Base-by-base conservation (phyloP, 2,329 filamentous ascomycete species). In the Chrysoporthe austroafricana region DNA sequence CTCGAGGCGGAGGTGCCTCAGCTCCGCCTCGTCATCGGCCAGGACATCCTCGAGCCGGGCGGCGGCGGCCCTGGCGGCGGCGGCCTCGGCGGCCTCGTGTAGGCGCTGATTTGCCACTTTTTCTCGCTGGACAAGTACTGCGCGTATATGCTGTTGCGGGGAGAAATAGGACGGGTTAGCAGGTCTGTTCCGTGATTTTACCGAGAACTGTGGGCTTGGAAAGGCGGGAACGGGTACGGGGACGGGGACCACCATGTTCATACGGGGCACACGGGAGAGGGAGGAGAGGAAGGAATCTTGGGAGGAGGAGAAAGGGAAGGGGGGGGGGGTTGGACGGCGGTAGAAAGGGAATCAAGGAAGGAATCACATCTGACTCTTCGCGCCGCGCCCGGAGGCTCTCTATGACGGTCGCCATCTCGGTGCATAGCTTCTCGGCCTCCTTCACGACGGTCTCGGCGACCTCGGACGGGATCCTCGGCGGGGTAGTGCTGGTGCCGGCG, bases 1-100 rank as follows among this genome's bases (percentile, higher is more conserved):
- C 73, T 86, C 85, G 69, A 91, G 86, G 67, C 87, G 85, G 54
- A 89, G 82, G 74, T 87, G 87, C 57, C 85, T 82, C 39, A 90
- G 81, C 74, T 90, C 87, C 52, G 86, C 84, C 70, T 89, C 85
- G 73, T 85, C 84, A 72, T 85, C 82, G 61, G 83, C 79, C 34
- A 86, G 80, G 71, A 89, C 85, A 48, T 84, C 79, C 73, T 86
- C 87, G 72, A 91, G 79, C 70, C 88, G 83, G 52, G 81, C 74
- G 56, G 91, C 80, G 56, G 86, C 84, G 48, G 82, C 82, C 26
- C 26, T 2, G 26, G 26, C 26, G 52, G 81, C 74, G 56, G 91
- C 80, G 56, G 86, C 84, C 46, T 82, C 82, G 72, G 91, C 87
- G 16, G 91, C 80, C 67, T 86, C 84, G 34, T 87, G 80, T 67